Conservation (phyloP, 495 filamentous ascomycete genomes). For the Antarctomyces pellizariae region DNA sequence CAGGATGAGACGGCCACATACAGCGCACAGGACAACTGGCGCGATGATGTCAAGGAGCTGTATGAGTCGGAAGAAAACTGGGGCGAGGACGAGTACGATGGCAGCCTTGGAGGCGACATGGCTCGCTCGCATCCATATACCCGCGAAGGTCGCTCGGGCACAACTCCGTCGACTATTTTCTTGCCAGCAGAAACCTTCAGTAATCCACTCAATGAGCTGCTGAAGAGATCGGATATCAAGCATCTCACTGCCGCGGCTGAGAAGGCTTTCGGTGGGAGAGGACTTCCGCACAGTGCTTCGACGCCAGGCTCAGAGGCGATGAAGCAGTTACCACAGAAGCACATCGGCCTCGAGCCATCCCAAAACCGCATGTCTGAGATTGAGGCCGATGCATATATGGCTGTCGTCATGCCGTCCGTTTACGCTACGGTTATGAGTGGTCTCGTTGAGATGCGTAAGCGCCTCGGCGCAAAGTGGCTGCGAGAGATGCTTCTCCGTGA, state of each 20-base stretch:
- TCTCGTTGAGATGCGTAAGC: slow-evolving; percentile 64
- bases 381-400: slow-evolving; percentile 65
- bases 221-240: slow-evolving; percentile 39
- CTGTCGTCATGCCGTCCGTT: slow-evolving; percentile 54
- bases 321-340: slow-evolving; percentile 33
- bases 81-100: slow-evolving; percentile 17
- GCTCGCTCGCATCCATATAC: slow-evolving; percentile 43
- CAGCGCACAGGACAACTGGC: slow-evolving; percentile 5
- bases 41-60: slow-evolving; percentile 12
- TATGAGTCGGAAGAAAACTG: slow-evolving; percentile 16
- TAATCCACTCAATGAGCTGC: slow-evolving; percentile 37
- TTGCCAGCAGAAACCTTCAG: slow-evolving; percentile 42
- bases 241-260: slow-evolving; percentile 51
- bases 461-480: slow-evolving; percentile 64
- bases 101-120: slow-evolving; percentile 12
- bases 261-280: slow-evolving; percentile 45
- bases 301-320: slow-evolving; percentile 24
- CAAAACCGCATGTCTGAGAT: slow-evolving; percentile 59
- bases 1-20: slow-evolving; percentile 14
- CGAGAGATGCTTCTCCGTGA: slow-evolving; percentile 37
- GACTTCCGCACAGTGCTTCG: slow-evolving; percentile 47
- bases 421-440: slow-evolving; percentile 53
- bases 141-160: slow-evolving; percentile 33
- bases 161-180: slow-evolving; percentile 43
- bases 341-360: slow-evolving; percentile 43